Evolutionary conservation across 345 rosid species (phyloP).

Genomic region (Capsella bursapastoris): DNA sequence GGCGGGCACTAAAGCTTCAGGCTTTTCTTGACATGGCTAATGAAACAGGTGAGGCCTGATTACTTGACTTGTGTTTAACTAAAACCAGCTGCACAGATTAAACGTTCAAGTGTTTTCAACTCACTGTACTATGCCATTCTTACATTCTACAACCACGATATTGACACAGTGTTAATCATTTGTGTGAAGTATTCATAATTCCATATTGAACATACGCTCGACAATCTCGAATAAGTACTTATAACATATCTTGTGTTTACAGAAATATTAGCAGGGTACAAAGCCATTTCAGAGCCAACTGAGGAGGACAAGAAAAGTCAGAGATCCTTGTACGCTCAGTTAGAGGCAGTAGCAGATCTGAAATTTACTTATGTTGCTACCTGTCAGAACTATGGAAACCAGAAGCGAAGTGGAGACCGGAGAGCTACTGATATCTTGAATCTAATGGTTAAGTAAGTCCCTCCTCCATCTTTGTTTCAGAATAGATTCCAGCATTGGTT

Average conservation of each 20-base stretch:
- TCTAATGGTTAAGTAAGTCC: slow-evolving; percentile 95
- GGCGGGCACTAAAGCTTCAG: slow-evolving; percentile 96
- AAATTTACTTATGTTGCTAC: slow-evolving; percentile 97
- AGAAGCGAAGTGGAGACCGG: slow-evolving; percentile 91
- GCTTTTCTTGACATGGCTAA: slow-evolving; percentile 99
- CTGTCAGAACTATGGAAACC: slow-evolving; percentile 93
- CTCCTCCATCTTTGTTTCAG: slow-evolving; percentile 22
- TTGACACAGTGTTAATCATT: slow-evolving; percentile 15
- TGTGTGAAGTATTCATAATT: slow-evolving; percentile 9
- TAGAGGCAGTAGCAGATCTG: slow-evolving; percentile 96
- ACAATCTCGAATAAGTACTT: slow-evolving; percentile 5
- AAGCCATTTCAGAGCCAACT: slow-evolving; percentile 77
- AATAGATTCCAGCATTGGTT: slow-evolving; percentile 16
- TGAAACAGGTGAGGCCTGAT: slow-evolving; percentile 62
- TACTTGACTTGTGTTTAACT: slow-evolving; percentile 25
- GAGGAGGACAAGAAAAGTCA: slow-evolving; percentile 93
- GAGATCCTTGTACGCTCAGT: slow-evolving; percentile 79
- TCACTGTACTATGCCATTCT: not conserved
- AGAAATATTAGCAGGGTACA: slow-evolving; percentile 96
- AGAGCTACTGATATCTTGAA: slow-evolving; percentile 94
- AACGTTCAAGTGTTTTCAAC: slow-evolving; percentile 14
- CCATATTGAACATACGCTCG: not conserved
- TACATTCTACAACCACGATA: not conserved
- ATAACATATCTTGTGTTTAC: slow-evolving; percentile 44
- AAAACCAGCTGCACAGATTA: slow-evolving; percentile 10